Base-by-base conservation (phyloP, 129 eudicot species). In the Flaveria ramosissima region DNA sequence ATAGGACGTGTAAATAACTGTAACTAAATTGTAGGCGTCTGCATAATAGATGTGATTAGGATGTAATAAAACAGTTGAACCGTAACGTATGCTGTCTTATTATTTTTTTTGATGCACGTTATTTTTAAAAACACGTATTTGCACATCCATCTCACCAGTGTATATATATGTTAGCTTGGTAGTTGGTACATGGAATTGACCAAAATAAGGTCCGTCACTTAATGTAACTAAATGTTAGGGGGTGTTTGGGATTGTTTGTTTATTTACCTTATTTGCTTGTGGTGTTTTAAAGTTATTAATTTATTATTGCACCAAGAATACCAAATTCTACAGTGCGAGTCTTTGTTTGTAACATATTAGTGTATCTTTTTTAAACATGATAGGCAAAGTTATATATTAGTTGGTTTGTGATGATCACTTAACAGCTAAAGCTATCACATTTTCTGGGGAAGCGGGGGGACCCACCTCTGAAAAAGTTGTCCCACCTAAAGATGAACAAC, bases 391-490 rank as follows among this genome's bases (percentile, higher is more conserved):
- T 53, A 32, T 72, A 26, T 61, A 61, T 41, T 73, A 77, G 68
- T 41, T 65, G 77, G 75, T 77, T 78, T 64, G 70, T 84, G 78
- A 36, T 70, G 30, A 46, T 71, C 64, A 45, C 46, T 85, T 85
- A 81, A 76, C 92, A 93, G 96, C 88, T 71, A 76, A 47, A 64
- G 91, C 92, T 81, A 85, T 86, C 70, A 80, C 88, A 62, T 66
- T 8, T 50, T 69, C 80, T 60, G 77, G 76, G 71, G 92, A 89
- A 77, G 75, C 71, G 72, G 80, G 77, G 36, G 85, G 74, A 72
- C 74, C 75, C 61, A 24, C 79, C 51, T 63, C 91, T 67, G 86
- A 70, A 70, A 56, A 91, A 81, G 80, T 80, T 57, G 81, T 52
- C 70, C 74, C 86, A 45, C 79, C 47, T 12, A 77, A 76, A 16